A percentile compares a stretch with the other conserved stretches of the same genome.
Evolutionary conservation across 768 basidiomycete genomes (phyloP).

Genomic region (Crassisporium funariophilum): DNA sequence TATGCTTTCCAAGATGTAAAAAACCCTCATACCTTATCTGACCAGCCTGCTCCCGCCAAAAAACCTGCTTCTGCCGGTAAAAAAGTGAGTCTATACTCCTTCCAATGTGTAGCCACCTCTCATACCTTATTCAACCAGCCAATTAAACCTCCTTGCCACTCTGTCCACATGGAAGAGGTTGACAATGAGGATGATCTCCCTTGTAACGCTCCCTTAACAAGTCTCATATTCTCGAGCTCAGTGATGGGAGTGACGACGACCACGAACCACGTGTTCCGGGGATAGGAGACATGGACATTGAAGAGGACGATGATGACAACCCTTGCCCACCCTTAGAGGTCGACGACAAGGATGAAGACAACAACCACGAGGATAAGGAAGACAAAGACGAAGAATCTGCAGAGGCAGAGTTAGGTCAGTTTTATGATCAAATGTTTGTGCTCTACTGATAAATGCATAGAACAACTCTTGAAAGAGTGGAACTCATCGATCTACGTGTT

Average conservation of each 20-base stretch:
- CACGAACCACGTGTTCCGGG: too few species aligned
- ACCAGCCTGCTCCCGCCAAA: neutral
- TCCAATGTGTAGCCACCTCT: neutral
- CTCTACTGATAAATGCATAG: neutral
- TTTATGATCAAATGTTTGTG: neutral
- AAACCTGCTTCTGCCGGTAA: neutral
- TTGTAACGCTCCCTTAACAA: neutral
- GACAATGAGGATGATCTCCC: neutral
- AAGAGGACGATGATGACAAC: conserved; percentile 1
- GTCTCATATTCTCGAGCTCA: conserved; percentile 2
- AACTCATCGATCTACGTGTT: neutral
- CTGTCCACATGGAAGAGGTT: conserved; percentile 5
- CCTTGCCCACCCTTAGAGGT: conserved; percentile 4
- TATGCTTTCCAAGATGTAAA: too few species aligned
- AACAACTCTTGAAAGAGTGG: neutral
- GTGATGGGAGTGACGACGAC: conserved; percentile 4
- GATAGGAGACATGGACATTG: too few species aligned
- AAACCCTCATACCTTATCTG: too few species aligned
- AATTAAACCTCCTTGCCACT: neutral
- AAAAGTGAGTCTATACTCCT: neutral
- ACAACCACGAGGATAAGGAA: neutral
- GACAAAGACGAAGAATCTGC: neutral
- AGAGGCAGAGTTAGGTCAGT: neutral
- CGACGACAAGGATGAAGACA: conserved; percentile 2
- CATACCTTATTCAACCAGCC: neutral